Percentiles rank a stretch among this genome's conserved stretches.
Conservation (phyloP, 1,139 yeast species). For the Candida sp. region DNA sequence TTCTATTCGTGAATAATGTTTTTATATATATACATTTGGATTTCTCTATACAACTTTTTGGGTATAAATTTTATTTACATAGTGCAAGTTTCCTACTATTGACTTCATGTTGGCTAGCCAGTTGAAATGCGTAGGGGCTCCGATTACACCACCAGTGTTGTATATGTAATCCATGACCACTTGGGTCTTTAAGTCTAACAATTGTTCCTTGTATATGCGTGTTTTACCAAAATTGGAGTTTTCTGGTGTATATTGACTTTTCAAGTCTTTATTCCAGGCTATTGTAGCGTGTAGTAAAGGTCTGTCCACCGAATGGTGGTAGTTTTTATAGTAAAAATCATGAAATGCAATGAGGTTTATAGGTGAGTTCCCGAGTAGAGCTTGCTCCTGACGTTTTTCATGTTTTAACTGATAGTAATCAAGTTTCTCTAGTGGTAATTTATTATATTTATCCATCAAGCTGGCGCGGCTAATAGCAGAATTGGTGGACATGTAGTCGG, state of each 20-base stretch:
- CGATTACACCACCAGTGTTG: constrained; percentile 3
- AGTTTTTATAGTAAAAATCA: not conserved
- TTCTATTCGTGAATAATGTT: too few species aligned
- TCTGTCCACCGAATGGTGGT: not conserved
- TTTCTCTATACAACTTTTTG: not conserved
- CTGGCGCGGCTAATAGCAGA: constrained; percentile 7
- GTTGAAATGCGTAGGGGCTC: not conserved
- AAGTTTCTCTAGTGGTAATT: constrained; percentile 4
- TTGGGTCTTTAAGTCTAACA: constrained; percentile 1
- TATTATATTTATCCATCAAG: constrained; percentile 7
- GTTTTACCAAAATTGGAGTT: not conserved
- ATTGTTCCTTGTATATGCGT: not conserved
- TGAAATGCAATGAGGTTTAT: constrained; percentile 1
- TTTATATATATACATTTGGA: too few species aligned
- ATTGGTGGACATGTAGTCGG: constrained; percentile 9
- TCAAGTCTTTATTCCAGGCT: not conserved
- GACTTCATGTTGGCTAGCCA: constrained; percentile 3
- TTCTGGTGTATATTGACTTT: not conserved
- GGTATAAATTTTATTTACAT: not conserved
- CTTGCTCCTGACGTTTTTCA: constrained; percentile 6
- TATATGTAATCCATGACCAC: constrained; percentile 4
- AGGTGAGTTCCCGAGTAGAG: not conserved
- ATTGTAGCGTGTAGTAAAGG: not conserved
- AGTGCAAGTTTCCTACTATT: not conserved
- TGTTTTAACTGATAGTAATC: constrained; percentile 9